Evolutionary conservation across 2,329 filamentous ascomycete species (phyloP).

Genomic region (Colletotrichum simmondsii): DNA sequence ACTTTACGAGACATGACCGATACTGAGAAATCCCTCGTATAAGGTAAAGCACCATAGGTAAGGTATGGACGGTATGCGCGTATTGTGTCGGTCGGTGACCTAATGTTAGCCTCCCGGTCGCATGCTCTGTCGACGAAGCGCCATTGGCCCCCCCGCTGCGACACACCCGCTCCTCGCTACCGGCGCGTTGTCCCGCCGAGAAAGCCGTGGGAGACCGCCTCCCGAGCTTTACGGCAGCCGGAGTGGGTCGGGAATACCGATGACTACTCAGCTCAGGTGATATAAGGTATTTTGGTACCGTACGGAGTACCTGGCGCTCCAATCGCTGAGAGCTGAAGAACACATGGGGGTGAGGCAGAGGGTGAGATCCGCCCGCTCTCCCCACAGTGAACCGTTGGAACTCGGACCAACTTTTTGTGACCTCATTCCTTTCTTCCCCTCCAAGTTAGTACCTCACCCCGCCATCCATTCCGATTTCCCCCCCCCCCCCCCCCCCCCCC

Average conservation of each 20-base stretch:
- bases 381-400: conserved; percentile 13
- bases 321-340: neutral
- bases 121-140: neutral
- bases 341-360: neutral
- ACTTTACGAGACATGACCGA: neutral
- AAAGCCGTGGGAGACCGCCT: neutral
- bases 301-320: neutral
- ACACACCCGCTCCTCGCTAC: neutral
- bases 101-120: neutral
- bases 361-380: neutral
- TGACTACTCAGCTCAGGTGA: no score
- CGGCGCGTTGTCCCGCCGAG: neutral
- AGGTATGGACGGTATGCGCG: no score
- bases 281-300: neutral
- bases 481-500: no score
- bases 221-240: neutral
- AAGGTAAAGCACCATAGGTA: no score
- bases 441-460: no score
- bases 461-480: conserved; percentile 12
- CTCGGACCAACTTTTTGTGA: conserved; percentile 4
- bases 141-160: conserved; percentile 15
- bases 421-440: conserved; percentile 1
- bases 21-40: neutral
- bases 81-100: neutral
- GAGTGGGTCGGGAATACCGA: neutral